A percentile compares a stretch with the other conserved stretches of the same genome.
These are phyloP conservation scores for Candida ovalis DNA, from an alignment of 805 yeast genomes.

Conservation along the genomic window DNA sequence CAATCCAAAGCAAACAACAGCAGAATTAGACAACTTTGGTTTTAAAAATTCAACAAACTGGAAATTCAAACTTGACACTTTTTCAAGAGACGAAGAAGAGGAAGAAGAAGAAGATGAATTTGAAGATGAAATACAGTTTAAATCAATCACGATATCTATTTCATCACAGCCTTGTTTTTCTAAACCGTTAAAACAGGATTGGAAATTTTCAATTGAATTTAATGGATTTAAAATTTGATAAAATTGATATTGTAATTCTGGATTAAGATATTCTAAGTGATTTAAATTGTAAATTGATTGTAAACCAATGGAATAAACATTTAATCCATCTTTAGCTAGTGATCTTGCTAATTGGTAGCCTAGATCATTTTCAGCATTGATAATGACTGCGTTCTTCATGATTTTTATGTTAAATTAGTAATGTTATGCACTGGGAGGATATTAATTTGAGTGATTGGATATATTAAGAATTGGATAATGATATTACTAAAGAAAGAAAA, in stretches of 20 bases:
- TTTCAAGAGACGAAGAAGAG: background rate
- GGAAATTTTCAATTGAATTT: background rate
- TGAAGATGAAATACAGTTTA: background rate
- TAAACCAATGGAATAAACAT: background rate
- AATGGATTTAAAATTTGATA: background rate
- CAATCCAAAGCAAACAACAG: conserved; percentile 1
- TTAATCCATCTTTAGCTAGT: background rate
- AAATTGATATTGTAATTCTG: background rate
- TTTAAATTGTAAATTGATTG: background rate
- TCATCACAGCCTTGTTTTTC: background rate
- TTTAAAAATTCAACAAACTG: background rate
- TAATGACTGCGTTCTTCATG: conserved; percentile 1
- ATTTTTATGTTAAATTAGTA: too few species aligned
- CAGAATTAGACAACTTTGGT: background rate
- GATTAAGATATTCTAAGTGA: background rate
- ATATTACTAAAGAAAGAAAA: too few species aligned
- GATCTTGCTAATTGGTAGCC: background rate
- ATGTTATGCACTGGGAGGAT: too few species aligned
- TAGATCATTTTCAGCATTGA: background rate
- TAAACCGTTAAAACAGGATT: background rate
- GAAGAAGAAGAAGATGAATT: too few species aligned
- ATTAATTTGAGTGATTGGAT: too few species aligned
- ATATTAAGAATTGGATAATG: too few species aligned
- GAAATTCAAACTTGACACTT: conserved; percentile 10
- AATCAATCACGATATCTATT: background rate